Conservation (phyloP, 352 stramenopile genomes). For the Pythium apleroticum region DNA sequence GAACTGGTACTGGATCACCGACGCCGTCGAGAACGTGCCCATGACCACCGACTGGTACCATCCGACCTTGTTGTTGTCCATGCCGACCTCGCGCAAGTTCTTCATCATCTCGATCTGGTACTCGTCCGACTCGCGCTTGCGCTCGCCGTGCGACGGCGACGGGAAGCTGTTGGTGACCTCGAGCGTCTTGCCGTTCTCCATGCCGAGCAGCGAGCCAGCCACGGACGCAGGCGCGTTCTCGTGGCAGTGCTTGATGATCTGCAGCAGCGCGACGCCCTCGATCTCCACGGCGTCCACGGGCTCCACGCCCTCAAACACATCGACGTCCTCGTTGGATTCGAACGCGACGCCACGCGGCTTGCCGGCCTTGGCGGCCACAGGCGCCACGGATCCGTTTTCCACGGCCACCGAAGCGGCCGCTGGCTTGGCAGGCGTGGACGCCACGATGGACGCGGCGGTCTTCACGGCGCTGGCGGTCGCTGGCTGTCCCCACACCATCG, state of each 20-base stretch:
- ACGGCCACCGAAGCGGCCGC: not conserved
- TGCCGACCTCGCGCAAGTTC: constrained; percentile 97
- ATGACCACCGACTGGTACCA: constrained; percentile 99
- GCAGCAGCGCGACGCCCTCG: constrained; percentile 86
- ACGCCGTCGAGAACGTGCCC: constrained; percentile 94
- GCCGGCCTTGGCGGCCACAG: constrained; percentile 29
- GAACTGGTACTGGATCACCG: constrained; percentile 95
- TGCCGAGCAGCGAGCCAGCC: constrained; percentile 94
- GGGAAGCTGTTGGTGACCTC: constrained; percentile 98
- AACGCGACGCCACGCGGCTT: constrained; percentile 11
- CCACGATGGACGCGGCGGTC: constrained; percentile 24
- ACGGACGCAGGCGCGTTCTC: constrained; percentile 94
- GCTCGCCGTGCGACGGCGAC: constrained; percentile 83
- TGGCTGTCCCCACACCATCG: constrained; percentile 66
- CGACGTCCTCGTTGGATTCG: constrained; percentile 42
- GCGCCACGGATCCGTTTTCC: constrained; percentile 4
- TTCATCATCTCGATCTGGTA: constrained; percentile 99
- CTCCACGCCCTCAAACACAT: constrained; percentile 72
- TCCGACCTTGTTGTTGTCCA: constrained; percentile 99
- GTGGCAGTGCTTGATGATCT: constrained; percentile 98
- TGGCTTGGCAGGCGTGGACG: constrained; percentile 23
- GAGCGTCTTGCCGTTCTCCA: constrained; percentile 90
- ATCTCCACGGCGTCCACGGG: constrained; percentile 70
- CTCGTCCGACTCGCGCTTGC: constrained; percentile 88
- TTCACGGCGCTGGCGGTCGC: constrained; percentile 22